Evolutionary conservation across 225 moss, liverwort and hornwort species (phyloP).

Genomic region (Thuidium tamariscinum): DNA sequence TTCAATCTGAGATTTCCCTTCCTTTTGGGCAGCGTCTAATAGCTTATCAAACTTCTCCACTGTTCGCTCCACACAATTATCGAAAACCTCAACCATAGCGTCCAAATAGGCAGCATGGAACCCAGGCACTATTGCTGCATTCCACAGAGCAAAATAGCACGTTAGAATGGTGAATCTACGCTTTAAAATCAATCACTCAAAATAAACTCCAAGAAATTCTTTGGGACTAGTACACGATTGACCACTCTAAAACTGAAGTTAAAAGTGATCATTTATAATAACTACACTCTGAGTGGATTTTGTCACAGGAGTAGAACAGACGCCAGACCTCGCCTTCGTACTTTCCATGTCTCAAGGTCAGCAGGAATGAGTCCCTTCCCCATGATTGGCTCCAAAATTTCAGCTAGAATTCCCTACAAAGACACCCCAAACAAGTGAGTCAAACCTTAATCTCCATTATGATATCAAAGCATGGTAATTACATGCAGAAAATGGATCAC

Average conservation of each 20-base stretch:
- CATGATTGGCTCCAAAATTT: conserved; percentile 99
- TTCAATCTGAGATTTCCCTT: conserved; percentile 35
- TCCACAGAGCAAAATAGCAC: background rate
- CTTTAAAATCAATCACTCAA: background rate
- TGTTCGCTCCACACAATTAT: conserved; percentile 67
- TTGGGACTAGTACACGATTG: background rate
- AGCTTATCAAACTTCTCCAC: conserved; percentile 56
- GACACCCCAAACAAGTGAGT: background rate
- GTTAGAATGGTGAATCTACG: background rate
- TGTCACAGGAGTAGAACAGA: background rate
- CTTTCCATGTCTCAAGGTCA: conserved; percentile 90
- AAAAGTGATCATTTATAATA: background rate
- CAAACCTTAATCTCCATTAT: background rate
- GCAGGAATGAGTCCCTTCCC: conserved; percentile 99
- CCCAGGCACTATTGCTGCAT: conserved; percentile 90
- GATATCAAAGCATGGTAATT: background rate
- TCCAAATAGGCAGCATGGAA: conserved; percentile 92
- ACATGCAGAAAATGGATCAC: background rate
- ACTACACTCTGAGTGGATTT: background rate
- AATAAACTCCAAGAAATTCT: background rate
- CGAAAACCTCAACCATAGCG: conserved; percentile 84
- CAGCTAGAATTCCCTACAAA: conserved; percentile 85
- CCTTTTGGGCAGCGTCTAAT: conserved; percentile 27
- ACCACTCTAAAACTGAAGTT: background rate
- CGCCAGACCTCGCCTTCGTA: conserved; percentile 81